phyloP scores from a whole-genome alignment of 2,329 filamentous ascomycete species.

The Macrophomina pseudophaseolina region DNA sequence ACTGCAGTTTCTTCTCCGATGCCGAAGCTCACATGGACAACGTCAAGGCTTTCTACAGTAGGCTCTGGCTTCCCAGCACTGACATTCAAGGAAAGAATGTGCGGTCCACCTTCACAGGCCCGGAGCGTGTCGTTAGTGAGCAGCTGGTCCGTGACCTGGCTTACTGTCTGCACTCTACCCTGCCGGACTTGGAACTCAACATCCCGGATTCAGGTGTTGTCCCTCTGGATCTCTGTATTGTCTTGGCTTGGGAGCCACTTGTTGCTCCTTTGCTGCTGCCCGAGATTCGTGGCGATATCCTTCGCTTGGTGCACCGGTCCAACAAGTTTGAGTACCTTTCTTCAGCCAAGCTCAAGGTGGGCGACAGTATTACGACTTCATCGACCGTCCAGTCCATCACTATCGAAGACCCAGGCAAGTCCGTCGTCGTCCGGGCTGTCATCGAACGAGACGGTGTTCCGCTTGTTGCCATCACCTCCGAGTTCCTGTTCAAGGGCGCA shows the following conservation, averaged over 20 bases:
- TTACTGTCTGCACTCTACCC: not conserved
- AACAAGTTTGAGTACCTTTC: slow-evolving; percentile 30
- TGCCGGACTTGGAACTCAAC: not conserved
- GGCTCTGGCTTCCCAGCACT: not conserved
- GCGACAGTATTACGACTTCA: slow-evolving; percentile 27
- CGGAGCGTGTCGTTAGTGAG: not conserved
- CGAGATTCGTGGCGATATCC: slow-evolving; percentile 28
- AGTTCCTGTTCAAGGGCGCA: slow-evolving; percentile 31
- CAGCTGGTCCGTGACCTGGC: not conserved
- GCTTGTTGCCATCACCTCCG: slow-evolving; percentile 30
- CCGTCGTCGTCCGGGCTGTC: slow-evolving; percentile 29
- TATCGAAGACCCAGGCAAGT: slow-evolving; percentile 28
- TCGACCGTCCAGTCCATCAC: slow-evolving; percentile 27
- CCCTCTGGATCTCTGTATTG: slow-evolving; percentile 42
- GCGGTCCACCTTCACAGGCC: not conserved
- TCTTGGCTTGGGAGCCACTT: slow-evolving; percentile 44
- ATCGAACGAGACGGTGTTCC: slow-evolving; percentile 29
- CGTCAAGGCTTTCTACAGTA: not conserved
- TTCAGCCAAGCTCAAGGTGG: slow-evolving; percentile 25
- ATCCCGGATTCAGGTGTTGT: not conserved
- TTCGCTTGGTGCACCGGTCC: slow-evolving; percentile 31
- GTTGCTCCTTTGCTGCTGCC: slow-evolving; percentile 27
- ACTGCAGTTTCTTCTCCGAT: not conserved
- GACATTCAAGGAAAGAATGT: not conserved
- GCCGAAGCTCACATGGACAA: not conserved